Percentiles rank a stretch among this genome's conserved stretches.
phyloP scores from a whole-genome alignment of 768 basidiomycete species.

The Lactarius indigo region DNA sequence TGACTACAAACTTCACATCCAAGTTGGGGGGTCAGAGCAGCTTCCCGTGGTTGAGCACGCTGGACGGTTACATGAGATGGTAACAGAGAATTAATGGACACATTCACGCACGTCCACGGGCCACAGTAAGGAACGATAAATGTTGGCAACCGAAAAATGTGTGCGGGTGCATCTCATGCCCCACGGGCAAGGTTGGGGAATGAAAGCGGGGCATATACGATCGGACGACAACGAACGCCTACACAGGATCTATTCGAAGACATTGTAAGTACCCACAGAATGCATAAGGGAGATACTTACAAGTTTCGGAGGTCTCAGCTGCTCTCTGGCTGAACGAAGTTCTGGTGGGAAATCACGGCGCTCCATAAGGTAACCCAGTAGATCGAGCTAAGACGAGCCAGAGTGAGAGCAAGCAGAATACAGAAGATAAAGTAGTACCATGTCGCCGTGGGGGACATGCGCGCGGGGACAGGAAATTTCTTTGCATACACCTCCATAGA shows the following conservation, averaged over 20 bases:
- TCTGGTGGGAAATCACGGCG: neutral
- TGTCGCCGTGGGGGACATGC: neutral
- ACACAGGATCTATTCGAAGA: neutral
- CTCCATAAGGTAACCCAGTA: neutral
- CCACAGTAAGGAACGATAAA: conserved; percentile 1
- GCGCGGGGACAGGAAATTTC: neutral
- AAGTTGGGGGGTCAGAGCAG: neutral
- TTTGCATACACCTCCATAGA: neutral
- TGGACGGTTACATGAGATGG: neutral
- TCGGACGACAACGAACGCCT: neutral
- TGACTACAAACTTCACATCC: neutral
- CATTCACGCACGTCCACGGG: neutral
- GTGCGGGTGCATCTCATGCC: neutral
- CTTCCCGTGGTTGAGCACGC: neutral
- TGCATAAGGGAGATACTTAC: neutral
- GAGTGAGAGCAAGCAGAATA: neutral
- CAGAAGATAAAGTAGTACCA: neutral
- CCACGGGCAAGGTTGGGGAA: neutral
- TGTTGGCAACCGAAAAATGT: neutral
- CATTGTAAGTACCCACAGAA: neutral
- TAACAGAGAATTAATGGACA: neutral
- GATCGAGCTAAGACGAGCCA: neutral
- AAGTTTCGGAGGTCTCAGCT: neutral
- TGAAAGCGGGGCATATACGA: neutral
- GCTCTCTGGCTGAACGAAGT: neutral